Evolutionary conservation across 1,284 basidiomycete genomes (phyloP).

Genomic region (Filobasidium uniguttulatum): DNA sequence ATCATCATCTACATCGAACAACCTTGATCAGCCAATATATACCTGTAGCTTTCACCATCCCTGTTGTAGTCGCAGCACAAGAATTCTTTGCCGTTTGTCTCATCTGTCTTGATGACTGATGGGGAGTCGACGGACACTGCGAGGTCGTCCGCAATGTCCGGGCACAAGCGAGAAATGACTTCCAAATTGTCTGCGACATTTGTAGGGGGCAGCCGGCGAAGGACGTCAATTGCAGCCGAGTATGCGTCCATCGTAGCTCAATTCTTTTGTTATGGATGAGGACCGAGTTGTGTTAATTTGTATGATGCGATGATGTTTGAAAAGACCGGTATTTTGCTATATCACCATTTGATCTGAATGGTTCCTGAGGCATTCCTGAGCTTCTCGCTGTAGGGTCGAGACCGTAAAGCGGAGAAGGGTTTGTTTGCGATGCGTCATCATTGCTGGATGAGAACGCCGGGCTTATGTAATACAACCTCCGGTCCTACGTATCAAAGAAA

Average conservation of each 20-base stretch:
- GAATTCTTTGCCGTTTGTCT: conserved; percentile 61
- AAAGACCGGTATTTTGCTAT: too few species aligned
- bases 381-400: too few species aligned
- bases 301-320: too few species aligned
- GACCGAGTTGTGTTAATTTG: too few species aligned
- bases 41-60: conserved; percentile 91
- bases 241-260: conserved; percentile 7
- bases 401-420: too few species aligned
- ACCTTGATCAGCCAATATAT: conserved; percentile 19
- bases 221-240: conserved; percentile 71
- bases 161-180: conserved; percentile 65
- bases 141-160: conserved; percentile 92
- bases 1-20: not conserved
- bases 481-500: too few species aligned
- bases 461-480: too few species aligned
- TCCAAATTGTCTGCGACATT: conserved; percentile 77
- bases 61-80: conserved; percentile 96
- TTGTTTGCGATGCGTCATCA: too few species aligned
- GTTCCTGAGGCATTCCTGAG: too few species aligned
- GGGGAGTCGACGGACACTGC: conserved; percentile 92
- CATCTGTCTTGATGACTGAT: conserved; percentile 66
- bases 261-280: too few species aligned
- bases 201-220: conserved; percentile 89
- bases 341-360: too few species aligned
- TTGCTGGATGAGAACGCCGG: too few species aligned